phyloP scores from a whole-genome alignment of 225 moss, liverwort and hornwort species.

The Sphagnum tenellum region DNA sequence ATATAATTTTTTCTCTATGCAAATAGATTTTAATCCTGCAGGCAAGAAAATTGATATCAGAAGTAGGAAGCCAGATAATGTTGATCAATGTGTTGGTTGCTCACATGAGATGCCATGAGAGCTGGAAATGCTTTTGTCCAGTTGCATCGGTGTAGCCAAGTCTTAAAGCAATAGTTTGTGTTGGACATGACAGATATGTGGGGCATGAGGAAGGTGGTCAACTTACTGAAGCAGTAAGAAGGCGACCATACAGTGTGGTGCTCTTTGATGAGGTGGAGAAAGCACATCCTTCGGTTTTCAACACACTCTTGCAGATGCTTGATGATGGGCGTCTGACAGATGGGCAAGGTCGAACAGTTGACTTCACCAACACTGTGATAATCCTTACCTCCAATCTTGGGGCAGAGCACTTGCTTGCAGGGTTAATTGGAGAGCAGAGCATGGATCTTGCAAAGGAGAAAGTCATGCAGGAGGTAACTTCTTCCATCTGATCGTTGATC shows the following conservation, averaged over 20 bases:
- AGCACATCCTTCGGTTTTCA: slow-evolving; percentile 79
- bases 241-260: slow-evolving; percentile 79
- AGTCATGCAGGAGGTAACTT: slow-evolving; percentile 56
- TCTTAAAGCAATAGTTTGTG: too few species aligned
- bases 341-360: slow-evolving; percentile 85
- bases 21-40: too few species aligned
- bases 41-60: too few species aligned
- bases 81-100: too few species aligned
- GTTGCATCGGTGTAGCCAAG: too few species aligned
- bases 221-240: slow-evolving; percentile 78
- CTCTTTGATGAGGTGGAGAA: slow-evolving; percentile 96
- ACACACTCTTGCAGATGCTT: slow-evolving; percentile 79
- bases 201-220: slow-evolving; percentile 95
- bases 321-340: slow-evolving; percentile 97
- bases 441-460: slow-evolving; percentile 67
- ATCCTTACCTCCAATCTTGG: slow-evolving; percentile 93
- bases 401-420: slow-evolving; percentile 79
- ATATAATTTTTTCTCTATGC: too few species aligned
- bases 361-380: slow-evolving; percentile 83
- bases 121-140: too few species aligned
- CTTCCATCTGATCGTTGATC: too few species aligned
- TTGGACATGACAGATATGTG: slow-evolving; percentile 37
- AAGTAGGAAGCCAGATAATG: too few species aligned
- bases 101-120: too few species aligned
- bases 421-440: slow-evolving; percentile 45